phyloP scores from a whole-genome alignment of 176 grass and related monocot species.

The Aegilops speltoides region DNA sequence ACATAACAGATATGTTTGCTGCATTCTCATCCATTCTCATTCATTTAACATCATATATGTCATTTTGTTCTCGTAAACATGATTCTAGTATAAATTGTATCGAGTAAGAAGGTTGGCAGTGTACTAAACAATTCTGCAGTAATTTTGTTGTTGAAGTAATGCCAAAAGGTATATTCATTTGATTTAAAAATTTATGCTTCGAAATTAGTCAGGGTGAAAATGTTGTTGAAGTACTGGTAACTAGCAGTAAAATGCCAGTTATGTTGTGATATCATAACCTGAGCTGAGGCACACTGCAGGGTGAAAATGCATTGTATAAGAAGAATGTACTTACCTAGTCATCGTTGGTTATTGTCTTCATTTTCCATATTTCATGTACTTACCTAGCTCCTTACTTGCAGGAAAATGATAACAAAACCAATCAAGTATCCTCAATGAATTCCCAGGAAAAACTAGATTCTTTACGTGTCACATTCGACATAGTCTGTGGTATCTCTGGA shows the following conservation, averaged over 20 bases:
- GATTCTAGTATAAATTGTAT: not conserved
- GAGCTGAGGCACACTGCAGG: not conserved
- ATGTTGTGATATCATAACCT: not conserved
- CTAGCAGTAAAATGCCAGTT: not conserved
- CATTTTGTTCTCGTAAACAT: not conserved
- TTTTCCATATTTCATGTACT: not conserved
- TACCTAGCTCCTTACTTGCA: conserved; percentile 14
- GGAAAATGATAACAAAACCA: conserved; percentile 31
- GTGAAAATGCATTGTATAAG: not conserved
- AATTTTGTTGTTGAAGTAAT: not conserved
- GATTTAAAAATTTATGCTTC: not conserved
- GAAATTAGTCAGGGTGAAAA: not conserved
- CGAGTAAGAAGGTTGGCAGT: not conserved
- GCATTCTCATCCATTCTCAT: conserved; percentile 1
- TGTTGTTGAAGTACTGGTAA: not conserved
- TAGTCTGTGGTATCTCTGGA: conserved; percentile 61
- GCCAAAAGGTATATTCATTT: not conserved
- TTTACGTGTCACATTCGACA: conserved; percentile 69
- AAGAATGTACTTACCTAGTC: not conserved
- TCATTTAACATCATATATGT: not conserved
- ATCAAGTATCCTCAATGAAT: not conserved
- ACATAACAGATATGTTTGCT: not conserved
- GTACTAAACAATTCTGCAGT: not conserved
- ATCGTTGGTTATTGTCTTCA: not conserved
- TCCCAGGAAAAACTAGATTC: conserved; percentile 47